These are phyloP conservation scores for Boletus sp. DNA, from an alignment of 768 basidiomycete genomes.

Conservation along the genomic window DNA sequence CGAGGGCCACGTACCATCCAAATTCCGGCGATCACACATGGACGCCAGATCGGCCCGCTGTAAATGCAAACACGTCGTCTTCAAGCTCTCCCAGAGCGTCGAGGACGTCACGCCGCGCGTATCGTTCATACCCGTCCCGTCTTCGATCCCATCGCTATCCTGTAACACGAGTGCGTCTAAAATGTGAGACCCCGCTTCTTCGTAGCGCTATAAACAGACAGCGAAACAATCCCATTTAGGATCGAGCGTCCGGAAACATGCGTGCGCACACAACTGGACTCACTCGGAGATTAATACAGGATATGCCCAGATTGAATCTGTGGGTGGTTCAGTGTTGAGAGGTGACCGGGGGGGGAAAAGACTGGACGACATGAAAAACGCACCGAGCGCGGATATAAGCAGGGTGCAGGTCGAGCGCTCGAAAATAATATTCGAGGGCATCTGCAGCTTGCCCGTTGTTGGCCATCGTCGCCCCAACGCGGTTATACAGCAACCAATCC, in stretches of 20 bases:
- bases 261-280: conserved; percentile 15
- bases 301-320: conserved; percentile 93
- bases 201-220: conserved; percentile 55
- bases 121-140: conserved; percentile 41
- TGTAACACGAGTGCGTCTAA: conserved; percentile 88
- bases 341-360: not conserved
- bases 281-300: conserved; percentile 83
- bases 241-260: conserved; percentile 1
- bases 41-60: conserved; percentile 72
- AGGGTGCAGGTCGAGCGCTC: conserved; percentile 84
- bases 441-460: conserved; percentile 78
- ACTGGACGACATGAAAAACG: conserved; percentile 10
- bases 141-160: conserved; percentile 73
- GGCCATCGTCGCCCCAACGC: conserved; percentile 92
- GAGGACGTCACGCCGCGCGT: conserved; percentile 70
- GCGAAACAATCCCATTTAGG: not conserved
- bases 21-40: conserved; percentile 67
- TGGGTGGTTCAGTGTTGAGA: not conserved
- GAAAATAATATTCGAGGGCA: conserved; percentile 84
- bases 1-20: conserved; percentile 50
- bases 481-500: conserved; percentile 93
- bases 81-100: conserved; percentile 85
- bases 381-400: conserved; percentile 86
- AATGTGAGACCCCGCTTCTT: conserved; percentile 83
- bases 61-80: conserved; percentile 78